These are phyloP conservation scores for Crithidia fasciculata DNA, from an alignment of 208 protist species.

Conservation along the genomic window DNA sequence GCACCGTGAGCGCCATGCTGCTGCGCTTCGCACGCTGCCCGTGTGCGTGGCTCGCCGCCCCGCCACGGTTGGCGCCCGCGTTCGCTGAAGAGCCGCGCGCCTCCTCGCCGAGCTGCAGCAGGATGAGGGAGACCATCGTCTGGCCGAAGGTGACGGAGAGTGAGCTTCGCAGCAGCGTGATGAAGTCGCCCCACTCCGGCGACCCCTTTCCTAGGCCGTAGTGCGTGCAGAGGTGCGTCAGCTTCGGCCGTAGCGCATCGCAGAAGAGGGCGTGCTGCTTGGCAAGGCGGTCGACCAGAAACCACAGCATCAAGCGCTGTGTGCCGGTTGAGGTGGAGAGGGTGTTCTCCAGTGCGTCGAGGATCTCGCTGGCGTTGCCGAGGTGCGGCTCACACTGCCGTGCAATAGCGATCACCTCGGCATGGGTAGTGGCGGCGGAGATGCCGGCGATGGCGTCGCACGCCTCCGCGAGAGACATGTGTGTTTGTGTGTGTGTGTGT, in stretches of 20 bases:
- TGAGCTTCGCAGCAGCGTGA: slow-evolving; percentile 71
- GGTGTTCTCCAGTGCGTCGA: slow-evolving; percentile 80
- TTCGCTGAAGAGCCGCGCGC: slow-evolving; percentile 1
- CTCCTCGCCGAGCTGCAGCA: slow-evolving; percentile 62
- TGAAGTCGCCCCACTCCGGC: slow-evolving; percentile 68
- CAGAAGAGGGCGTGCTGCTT: slow-evolving; percentile 86
- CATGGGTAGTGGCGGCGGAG: slow-evolving; percentile 50
- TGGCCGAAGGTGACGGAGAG: slow-evolving; percentile 81
- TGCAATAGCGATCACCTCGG: slow-evolving; percentile 54
- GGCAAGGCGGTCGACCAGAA: slow-evolving; percentile 83
- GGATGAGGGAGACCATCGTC: slow-evolving; percentile 75
- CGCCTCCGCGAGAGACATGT: slow-evolving; percentile 64
- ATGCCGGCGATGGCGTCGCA: slow-evolving; percentile 81
- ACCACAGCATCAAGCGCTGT: slow-evolving; percentile 79
- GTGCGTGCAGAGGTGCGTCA: slow-evolving; percentile 61
- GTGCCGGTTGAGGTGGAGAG: slow-evolving; percentile 52
- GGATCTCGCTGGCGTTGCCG: slow-evolving; percentile 59
- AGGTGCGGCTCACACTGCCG: slow-evolving; percentile 71
- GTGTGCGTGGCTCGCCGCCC: not conserved
- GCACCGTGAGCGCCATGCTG: slow-evolving; percentile 59
- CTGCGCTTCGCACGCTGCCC: slow-evolving; percentile 13
- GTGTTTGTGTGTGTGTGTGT: not conserved
- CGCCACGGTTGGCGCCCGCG: not conserved
- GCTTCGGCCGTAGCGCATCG: slow-evolving; percentile 70
- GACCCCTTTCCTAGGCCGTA: slow-evolving; percentile 40